Conservation (phyloP, 495 filamentous ascomycete genomes). For the Penicillium herquei region DNA sequence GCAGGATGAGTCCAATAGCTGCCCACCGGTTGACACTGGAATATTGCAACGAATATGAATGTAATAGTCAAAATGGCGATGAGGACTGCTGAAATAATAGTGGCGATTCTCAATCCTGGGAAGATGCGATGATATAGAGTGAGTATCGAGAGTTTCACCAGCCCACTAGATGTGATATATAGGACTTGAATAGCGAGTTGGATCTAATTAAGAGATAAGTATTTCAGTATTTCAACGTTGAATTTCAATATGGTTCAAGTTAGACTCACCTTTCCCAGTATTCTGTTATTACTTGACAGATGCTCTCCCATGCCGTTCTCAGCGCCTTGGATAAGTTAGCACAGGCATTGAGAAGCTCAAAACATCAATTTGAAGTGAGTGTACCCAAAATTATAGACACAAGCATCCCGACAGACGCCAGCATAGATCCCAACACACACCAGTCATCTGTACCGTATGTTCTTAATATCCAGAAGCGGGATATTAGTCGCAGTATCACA, state of each 20-base stretch:
- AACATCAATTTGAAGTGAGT: too few relatives aligned
- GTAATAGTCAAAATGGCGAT: background rate
- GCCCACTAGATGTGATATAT: background rate
- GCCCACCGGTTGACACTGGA: conserved; percentile 2
- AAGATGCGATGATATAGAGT: conserved; percentile 5
- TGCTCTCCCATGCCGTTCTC: background rate
- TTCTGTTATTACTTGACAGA: background rate
- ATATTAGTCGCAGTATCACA: background rate
- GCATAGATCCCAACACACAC: background rate
- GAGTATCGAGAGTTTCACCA: conserved; percentile 4
- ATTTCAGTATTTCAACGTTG: background rate
- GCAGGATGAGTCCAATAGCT: background rate
- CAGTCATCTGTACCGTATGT: background rate
- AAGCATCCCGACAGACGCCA: background rate
- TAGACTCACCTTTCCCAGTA: background rate
- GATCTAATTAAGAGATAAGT: background rate
- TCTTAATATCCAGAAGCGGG: background rate
- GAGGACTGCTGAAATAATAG: background rate
- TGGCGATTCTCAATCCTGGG: background rate
- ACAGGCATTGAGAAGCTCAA: background rate
- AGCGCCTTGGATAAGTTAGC: background rate
- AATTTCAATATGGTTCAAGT: background rate
- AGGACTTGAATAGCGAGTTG: conserved; percentile 3
- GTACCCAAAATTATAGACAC: background rate
- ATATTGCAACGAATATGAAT: conserved; percentile 3